Evolutionary conservation across 1,284 basidiomycete species (phyloP).

Genomic region (Calocybe gambosa): DNA sequence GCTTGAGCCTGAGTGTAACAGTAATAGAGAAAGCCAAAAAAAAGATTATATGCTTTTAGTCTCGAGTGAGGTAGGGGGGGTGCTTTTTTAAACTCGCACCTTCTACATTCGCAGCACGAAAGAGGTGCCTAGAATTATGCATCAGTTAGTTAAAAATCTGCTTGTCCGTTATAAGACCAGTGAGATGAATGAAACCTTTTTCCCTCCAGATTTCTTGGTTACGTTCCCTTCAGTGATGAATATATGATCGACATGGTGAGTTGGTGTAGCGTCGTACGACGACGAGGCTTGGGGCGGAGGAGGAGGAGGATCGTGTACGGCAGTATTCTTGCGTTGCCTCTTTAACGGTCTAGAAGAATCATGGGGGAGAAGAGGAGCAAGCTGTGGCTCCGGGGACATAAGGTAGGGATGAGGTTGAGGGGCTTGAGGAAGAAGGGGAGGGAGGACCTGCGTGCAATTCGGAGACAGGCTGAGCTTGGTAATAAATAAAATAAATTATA

Average conservation of each 20-base stretch:
- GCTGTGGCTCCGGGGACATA: conserved; percentile 9
- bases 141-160: not conserved
- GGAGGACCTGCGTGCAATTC: conserved; percentile 27
- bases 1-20: conserved; percentile 33
- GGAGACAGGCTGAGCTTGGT: conserved; percentile 29
- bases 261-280: conserved; percentile 3
- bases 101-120: conserved; percentile 55
- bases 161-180: not conserved
- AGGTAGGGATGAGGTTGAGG: conserved; percentile 21
- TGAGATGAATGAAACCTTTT: conserved; percentile 28
- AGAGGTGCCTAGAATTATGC: conserved; percentile 32
- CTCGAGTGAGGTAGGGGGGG: not conserved
- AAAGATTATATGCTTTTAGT: too few species aligned
- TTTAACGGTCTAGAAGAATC: conserved; percentile 27
- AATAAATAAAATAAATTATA: conserved; percentile 17
- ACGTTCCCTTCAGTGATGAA: conserved; percentile 34
- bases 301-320: conserved; percentile 8
- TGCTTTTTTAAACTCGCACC: conserved; percentile 26
- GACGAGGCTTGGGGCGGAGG: conserved; percentile 12
- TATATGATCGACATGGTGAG: conserved; percentile 32
- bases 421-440: not conserved
- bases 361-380: conserved; percentile 14
- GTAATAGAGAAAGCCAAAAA: not conserved
- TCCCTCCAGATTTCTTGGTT: conserved; percentile 30
- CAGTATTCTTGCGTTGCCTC: conserved; percentile 26